Percentiles rank a stretch among this genome's conserved stretches.
phyloP scores from a whole-genome alignment of 441 rosid species.

The Manihot esculenta region DNA sequence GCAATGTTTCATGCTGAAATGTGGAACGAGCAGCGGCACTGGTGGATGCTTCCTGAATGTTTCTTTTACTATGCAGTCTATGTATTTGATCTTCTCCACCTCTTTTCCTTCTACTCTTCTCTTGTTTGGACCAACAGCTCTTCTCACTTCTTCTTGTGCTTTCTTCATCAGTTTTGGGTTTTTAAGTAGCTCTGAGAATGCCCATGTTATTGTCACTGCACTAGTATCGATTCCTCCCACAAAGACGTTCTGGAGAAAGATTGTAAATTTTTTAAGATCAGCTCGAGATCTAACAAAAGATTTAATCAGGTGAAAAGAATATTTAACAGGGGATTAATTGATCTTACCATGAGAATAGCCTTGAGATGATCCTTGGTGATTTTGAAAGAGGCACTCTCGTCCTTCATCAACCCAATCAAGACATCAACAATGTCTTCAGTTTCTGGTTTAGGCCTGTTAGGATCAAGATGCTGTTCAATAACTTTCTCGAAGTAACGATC shows the following conservation, averaged over 20 bases:
- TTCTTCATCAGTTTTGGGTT: too few species aligned
- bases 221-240: not conserved
- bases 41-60: not conserved
- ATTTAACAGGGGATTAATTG: too few species aligned
- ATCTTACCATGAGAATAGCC: not conserved
- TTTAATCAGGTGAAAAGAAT: too few species aligned
- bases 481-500: too few species aligned
- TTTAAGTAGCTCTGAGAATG: too few species aligned
- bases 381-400: slow-evolving; percentile 5
- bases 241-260: not conserved
- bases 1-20: not conserved
- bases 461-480: not conserved
- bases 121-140: too few species aligned
- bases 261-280: not conserved
- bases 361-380: not conserved
- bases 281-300: not conserved
- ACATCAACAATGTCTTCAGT: slow-evolving; percentile 16
- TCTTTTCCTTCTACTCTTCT: too few species aligned
- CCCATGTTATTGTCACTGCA: not conserved
- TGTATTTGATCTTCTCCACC: not conserved
- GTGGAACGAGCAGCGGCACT: not conserved
- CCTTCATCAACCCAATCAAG: slow-evolving; percentile 14
- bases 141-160: too few species aligned
- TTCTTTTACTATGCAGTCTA: not conserved
- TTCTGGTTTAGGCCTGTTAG: slow-evolving; percentile 10